Percentiles rank a stretch among this genome's conserved stretches.
Evolutionary conservation across 495 filamentous ascomycete species (phyloP).

Genomic region (Aspergillus egyptiacus): DNA sequence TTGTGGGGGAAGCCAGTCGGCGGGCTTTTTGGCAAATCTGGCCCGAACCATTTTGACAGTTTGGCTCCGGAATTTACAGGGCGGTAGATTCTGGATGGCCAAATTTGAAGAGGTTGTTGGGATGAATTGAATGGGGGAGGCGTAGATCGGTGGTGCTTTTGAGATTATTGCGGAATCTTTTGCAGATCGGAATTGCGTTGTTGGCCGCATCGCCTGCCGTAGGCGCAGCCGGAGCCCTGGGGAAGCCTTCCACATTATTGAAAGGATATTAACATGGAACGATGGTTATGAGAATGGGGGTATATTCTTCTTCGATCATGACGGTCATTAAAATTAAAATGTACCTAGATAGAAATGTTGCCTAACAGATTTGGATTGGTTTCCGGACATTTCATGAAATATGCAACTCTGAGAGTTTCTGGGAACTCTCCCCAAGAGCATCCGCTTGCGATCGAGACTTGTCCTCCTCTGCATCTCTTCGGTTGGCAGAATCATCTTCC

Average conservation of each 20-base stretch:
- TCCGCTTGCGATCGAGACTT: too few relatives aligned
- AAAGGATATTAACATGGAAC: background rate
- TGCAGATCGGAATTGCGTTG: conserved; percentile 28
- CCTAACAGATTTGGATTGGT: background rate
- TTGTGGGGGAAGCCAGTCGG: conserved; percentile 16
- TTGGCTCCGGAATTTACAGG: background rate
- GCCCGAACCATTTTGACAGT: conserved; percentile 32
- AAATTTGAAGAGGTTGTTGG: background rate
- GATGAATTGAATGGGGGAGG: background rate
- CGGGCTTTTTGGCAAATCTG: conserved; percentile 25
- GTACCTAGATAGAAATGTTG: conserved; percentile 11
- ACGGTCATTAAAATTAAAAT: conserved; percentile 35
- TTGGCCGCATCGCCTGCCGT: conserved; percentile 39
- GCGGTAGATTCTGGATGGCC: background rate
- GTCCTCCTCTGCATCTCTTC: conserved; percentile 1
- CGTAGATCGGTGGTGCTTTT: conserved; percentile 1
- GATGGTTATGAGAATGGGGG: conserved; percentile 18
- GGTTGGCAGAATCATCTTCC: conserved; percentile 10
- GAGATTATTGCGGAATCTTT: conserved; percentile 29
- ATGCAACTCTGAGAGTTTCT: conserved; percentile 29
- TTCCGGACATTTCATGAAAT: conserved; percentile 24
- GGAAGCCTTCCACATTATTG: too few relatives aligned
- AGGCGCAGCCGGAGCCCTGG: too few relatives aligned
- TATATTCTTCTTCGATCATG: conserved; percentile 15
- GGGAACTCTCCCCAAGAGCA: conserved; percentile 30